Evolutionary conservation across 768 basidiomycete genomes (phyloP).

Genomic region (Pluteus cervinus): DNA sequence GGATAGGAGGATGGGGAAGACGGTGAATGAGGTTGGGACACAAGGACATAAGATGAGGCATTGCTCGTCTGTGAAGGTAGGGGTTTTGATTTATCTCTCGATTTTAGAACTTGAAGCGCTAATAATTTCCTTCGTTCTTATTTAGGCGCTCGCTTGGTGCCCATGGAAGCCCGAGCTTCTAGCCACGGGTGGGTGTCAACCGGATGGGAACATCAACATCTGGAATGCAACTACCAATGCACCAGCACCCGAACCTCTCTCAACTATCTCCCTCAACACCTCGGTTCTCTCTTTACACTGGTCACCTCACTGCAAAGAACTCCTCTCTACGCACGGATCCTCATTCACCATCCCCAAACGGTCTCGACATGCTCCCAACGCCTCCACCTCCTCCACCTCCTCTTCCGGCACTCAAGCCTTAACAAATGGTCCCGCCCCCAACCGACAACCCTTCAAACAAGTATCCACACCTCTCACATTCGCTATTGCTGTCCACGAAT

Average conservation of each 20-base stretch:
- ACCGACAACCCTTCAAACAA: conserved; percentile 48
- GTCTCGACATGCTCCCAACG: conserved; percentile 56
- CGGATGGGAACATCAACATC: conserved; percentile 65
- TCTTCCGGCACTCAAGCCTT: conserved; percentile 8
- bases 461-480: conserved; percentile 51
- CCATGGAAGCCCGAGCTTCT: conserved; percentile 76
- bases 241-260: conserved; percentile 31
- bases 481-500: conserved; percentile 64
- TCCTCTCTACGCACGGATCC: conserved; percentile 83
- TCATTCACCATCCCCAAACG: conserved; percentile 26
- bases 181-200: conserved; percentile 72
- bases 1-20: conserved; percentile 49
- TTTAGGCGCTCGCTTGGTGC: conserved; percentile 78
- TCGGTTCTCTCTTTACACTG: conserved; percentile 63
- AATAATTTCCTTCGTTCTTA: conserved; percentile 3
- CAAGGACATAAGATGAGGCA: conserved; percentile 69
- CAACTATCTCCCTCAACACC: conserved; percentile 75
- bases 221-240: conserved; percentile 49
- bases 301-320: conserved; percentile 82
- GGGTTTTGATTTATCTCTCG: conserved; percentile 1
- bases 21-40: conserved; percentile 22
- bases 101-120: neutral
- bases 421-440: conserved; percentile 40
- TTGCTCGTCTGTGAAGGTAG: conserved; percentile 55
- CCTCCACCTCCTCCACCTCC: conserved; percentile 13